Conservation (phyloP, 140 eudicot genomes). For the Senecio squalidus region DNA sequence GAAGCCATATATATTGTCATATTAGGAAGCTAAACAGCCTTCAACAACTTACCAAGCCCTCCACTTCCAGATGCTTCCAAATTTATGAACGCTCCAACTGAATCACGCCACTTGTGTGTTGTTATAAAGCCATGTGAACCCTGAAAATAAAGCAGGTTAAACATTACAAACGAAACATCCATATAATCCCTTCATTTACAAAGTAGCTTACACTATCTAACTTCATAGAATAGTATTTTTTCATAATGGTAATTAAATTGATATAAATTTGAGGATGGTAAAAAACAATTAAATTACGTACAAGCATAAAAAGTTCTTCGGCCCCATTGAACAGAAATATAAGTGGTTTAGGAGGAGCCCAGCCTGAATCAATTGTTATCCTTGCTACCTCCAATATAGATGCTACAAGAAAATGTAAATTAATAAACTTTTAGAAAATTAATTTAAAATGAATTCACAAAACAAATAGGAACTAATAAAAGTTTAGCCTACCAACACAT, state of each 20-base stretch:
- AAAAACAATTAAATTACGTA: conserved; percentile 28
- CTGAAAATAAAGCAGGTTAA: conserved; percentile 37
- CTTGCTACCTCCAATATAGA: conserved; percentile 92
- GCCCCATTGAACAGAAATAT: conserved; percentile 97
- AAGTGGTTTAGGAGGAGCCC: conserved; percentile 84
- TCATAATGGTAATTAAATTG: neutral
- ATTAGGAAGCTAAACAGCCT: conserved; percentile 7
- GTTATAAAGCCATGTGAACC: conserved; percentile 99
- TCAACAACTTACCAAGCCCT: conserved; percentile 67
- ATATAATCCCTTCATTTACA: conserved; percentile 6
- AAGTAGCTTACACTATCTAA: neutral
- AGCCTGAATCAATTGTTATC: conserved; percentile 79
- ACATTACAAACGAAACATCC: neutral
- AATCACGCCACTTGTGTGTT: conserved; percentile 82
- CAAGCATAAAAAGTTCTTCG: conserved; percentile 98
- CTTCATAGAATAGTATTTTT: neutral
- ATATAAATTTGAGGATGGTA: neutral
- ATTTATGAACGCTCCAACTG: conserved; percentile 89
- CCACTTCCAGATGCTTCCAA: conserved; percentile 94
- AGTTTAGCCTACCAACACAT: conserved; percentile 76
- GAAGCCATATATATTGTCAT: conserved; percentile 11
- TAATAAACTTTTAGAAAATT: neutral
- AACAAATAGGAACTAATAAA: neutral
- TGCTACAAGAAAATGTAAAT: conserved; percentile 39
- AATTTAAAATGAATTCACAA: conserved; percentile 7